Percentiles rank a stretch among this genome's conserved stretches.
These are phyloP conservation scores for Penicillium robsamsonii DNA, from an alignment of 495 filamentous ascomycete genomes.

Conservation along the genomic window DNA sequence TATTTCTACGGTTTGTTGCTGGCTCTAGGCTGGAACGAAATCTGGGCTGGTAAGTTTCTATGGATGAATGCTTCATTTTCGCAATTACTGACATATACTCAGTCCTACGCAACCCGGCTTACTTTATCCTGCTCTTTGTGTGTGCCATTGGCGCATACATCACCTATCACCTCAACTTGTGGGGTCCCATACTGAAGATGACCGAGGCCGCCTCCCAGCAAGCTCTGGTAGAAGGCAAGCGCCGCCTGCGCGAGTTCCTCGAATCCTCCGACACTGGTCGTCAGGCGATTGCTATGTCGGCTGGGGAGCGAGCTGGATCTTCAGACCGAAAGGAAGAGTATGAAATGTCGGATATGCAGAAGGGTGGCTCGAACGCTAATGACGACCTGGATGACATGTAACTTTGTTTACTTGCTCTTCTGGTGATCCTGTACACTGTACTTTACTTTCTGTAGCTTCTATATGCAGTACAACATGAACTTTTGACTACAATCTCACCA, in stretches of 20 bases:
- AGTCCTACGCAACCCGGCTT: constrained; percentile 90
- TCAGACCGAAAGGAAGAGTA: constrained; percentile 36
- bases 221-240: constrained; percentile 84
- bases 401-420: constrained; percentile 39
- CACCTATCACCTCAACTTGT: constrained; percentile 88
- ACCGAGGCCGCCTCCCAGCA: constrained; percentile 82
- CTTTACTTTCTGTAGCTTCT: constrained; percentile 8
- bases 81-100: constrained; percentile 16
- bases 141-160: constrained; percentile 74
- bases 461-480: constrained; percentile 2
- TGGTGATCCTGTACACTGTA: constrained; percentile 39
- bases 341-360: constrained; percentile 46
- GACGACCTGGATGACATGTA: constrained; percentile 45
- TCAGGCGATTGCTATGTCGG: constrained; percentile 73
- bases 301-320: constrained; percentile 22
- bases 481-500: not conserved
- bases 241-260: constrained; percentile 81
- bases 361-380: constrained; percentile 28
- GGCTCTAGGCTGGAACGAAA: constrained; percentile 95
- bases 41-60: constrained; percentile 71
- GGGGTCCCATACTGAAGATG: constrained; percentile 95
- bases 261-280: constrained; percentile 76
- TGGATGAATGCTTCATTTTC: constrained; percentile 4
- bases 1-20: constrained; percentile 91
- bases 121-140: constrained; percentile 85